Conservation (phyloP, 805 yeast species). For the Teunomyces aglyptinius region DNA sequence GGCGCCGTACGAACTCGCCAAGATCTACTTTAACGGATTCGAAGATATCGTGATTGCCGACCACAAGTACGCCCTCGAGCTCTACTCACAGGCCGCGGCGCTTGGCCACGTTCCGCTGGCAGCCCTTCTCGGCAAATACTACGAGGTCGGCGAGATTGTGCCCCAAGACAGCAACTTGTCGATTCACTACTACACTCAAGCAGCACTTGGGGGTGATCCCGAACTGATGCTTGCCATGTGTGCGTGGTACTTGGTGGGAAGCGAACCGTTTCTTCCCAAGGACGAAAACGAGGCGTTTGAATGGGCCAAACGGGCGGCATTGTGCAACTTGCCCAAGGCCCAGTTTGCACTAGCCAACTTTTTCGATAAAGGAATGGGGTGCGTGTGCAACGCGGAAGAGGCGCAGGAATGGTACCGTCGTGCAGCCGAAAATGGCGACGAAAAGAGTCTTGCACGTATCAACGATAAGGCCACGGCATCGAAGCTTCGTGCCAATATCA, state of each 20-base stretch:
- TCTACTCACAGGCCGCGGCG: constrained; percentile 85
- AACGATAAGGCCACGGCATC: constrained; percentile 30
- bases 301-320: constrained; percentile 91
- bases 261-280: constrained; percentile 73
- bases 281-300: constrained; percentile 87
- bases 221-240: constrained; percentile 90
- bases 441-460: constrained; percentile 34
- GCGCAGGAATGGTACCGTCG: constrained; percentile 73
- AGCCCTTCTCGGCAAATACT: constrained; percentile 73
- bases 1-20: constrained; percentile 93
- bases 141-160: constrained; percentile 76
- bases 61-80: constrained; percentile 75
- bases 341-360: constrained; percentile 84
- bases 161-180: constrained; percentile 80
- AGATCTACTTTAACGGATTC: constrained; percentile 80
- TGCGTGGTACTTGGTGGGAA: constrained; percentile 95
- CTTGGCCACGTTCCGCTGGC: constrained; percentile 83
- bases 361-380: constrained; percentile 85
- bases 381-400: constrained; percentile 52
- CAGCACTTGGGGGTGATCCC: constrained; percentile 85
- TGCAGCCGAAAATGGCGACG: constrained; percentile 63
- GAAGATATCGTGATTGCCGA: constrained; percentile 85
- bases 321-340: constrained; percentile 71
- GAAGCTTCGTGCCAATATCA: constrained; percentile 27
- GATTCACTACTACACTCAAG: constrained; percentile 89